Evolutionary conservation across 2,329 filamentous ascomycete genomes (phyloP).

Genomic region (Dactylellina sp.): DNA sequence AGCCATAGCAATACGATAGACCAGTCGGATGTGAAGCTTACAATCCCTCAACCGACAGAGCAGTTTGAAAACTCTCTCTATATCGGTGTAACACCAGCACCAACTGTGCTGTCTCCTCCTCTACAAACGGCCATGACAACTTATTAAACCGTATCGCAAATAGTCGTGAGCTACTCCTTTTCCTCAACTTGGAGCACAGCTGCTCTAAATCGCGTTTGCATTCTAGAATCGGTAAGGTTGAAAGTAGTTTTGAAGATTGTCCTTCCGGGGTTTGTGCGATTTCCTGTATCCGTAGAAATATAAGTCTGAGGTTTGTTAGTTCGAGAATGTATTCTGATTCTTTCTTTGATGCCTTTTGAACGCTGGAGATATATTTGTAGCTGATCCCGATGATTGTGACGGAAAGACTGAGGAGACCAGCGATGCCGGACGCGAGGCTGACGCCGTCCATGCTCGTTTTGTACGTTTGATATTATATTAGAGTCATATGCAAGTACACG

Average conservation of each 20-base stretch:
- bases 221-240: constrained; percentile 25
- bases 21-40: constrained; percentile 26
- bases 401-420: constrained; percentile 36
- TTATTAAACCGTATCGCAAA: constrained; percentile 40
- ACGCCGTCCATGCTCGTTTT: constrained; percentile 23
- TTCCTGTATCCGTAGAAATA: constrained; percentile 35
- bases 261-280: constrained; percentile 9
- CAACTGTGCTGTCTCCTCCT: constrained; percentile 35
- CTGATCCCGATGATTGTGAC: constrained; percentile 37
- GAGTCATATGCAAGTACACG: no score
- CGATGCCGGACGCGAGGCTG: constrained; percentile 36
- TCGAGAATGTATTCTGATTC: constrained; percentile 36
- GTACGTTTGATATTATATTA: no score
- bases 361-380: constrained; percentile 45
- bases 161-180: constrained; percentile 35
- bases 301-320: constrained; percentile 28
- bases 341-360: constrained; percentile 32
- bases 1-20: no score
- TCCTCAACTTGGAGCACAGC: constrained; percentile 30
- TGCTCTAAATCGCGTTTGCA: constrained; percentile 37
- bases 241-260: constrained; percentile 6
- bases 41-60: constrained; percentile 39
- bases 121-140: constrained; percentile 41
- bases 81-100: constrained; percentile 36
- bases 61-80: constrained; percentile 37